Evolutionary conservation across 2,329 filamentous ascomycete genomes (phyloP).

Genomic region (Neofusicoccum umdonicola): DNA sequence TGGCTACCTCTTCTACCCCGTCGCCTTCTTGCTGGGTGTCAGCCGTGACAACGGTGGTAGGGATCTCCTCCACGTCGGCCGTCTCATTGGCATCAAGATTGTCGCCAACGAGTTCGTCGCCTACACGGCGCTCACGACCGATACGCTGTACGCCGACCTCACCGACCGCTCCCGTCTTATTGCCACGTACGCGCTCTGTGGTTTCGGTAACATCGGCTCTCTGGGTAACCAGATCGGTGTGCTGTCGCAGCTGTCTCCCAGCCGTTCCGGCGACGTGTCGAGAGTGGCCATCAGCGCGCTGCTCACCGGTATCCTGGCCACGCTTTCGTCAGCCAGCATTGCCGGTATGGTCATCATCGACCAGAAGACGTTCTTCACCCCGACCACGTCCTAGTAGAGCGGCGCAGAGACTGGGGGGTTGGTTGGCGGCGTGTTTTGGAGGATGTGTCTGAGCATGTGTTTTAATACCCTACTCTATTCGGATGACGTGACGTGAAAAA

Average conservation of each 20-base stretch:
- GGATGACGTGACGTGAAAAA: slow-evolving; percentile 8
- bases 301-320: slow-evolving; percentile 73
- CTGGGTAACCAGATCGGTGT: slow-evolving; percentile 89
- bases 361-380: slow-evolving; percentile 31
- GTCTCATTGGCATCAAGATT: slow-evolving; percentile 81
- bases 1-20: slow-evolving; percentile 73
- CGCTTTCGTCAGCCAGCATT: slow-evolving; percentile 73
- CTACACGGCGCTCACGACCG: slow-evolving; percentile 57
- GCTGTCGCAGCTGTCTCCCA: slow-evolving; percentile 74
- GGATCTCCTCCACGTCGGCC: slow-evolving; percentile 67
- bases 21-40: slow-evolving; percentile 80
- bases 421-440: background rate
- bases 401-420: background rate
- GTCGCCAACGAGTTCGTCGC: slow-evolving; percentile 83
- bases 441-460: background rate
- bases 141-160: slow-evolving; percentile 56
- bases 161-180: slow-evolving; percentile 73
- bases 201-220: slow-evolving; percentile 76
- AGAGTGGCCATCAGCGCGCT: slow-evolving; percentile 74
- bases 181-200: slow-evolving; percentile 79
- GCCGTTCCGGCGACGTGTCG: slow-evolving; percentile 71
- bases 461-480: slow-evolving; percentile 3
- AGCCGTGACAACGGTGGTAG: slow-evolving; percentile 51
- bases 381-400: background rate
- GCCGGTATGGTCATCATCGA: slow-evolving; percentile 71